Base-by-base conservation (phyloP, 2,329 filamentous ascomycete species). In the Xenoacremonium recifei region DNA sequence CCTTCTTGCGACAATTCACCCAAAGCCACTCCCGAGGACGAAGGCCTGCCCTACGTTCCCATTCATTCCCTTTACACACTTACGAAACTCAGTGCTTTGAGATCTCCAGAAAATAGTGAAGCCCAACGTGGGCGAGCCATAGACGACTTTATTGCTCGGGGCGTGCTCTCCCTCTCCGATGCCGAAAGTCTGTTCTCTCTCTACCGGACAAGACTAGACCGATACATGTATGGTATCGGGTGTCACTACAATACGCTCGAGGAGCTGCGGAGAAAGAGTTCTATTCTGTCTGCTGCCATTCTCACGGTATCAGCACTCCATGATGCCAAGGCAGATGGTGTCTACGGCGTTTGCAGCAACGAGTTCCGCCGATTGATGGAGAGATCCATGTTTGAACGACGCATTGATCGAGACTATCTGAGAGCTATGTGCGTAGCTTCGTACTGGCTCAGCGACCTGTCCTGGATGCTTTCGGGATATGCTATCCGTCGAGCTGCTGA, bases 401-500 rank as follows among this genome's bases (percentile, higher is more conserved):
- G 58, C 0, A 60, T 69, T 0, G 60, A 66, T 31, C 56, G 65
- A 3, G 79, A 83, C 44, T 75, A 79, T 49, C 69, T 84, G 18
- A 73, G 79, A 1, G 80, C 77, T 5, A 72, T 84, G 47, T 81
- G 77, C 25, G 72, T 83, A 5, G 80, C 76, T 3, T 75, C 79
- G 1, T 84, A 82, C 55, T 84, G 80, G 80, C 66, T 83, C 0
- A 77, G 76, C 4, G 79, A 84, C 45, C 65, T 82, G 16, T 80
- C 76, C 4, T 82, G 80, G 77, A 82, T 78, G 50, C 65, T 84
- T 1, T 80, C 77, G 0, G 79, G 79, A 0, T 68, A 73, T 40
- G 74, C 73, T 1, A 73, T 75, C 20, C 66, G 74, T 7, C 63
- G 73, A 13, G 74, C 74, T 0, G 71, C 69, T 4, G 73, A 76